A percentile compares a stretch with the other conserved stretches of the same genome.
Conservation (phyloP, 257 asterid genomes). For the Handroanthus guayacan region DNA sequence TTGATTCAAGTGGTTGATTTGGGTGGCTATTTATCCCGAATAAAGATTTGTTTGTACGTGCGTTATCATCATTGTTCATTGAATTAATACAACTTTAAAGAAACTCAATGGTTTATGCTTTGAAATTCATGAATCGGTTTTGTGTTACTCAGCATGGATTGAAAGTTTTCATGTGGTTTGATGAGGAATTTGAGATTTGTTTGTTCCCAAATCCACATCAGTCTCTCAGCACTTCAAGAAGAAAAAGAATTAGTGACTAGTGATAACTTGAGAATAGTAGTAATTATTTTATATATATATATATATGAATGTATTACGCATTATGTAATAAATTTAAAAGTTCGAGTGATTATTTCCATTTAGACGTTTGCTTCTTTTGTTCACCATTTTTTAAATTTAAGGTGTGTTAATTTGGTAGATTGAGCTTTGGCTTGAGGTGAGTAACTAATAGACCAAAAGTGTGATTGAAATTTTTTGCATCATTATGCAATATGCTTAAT, state of each 20-base stretch:
- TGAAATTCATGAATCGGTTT: background rate
- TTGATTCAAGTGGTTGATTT: too few relatives aligned
- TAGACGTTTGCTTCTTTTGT: too few relatives aligned
- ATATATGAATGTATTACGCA: too few relatives aligned
- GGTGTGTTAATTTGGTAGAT: too few relatives aligned
- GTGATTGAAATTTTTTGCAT: too few relatives aligned
- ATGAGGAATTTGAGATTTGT: conserved; percentile 41
- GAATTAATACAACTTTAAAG: conserved; percentile 27
- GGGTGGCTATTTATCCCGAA: conserved; percentile 41
- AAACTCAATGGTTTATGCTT: background rate
- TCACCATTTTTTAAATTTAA: too few relatives aligned
- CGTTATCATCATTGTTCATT: conserved; percentile 41
- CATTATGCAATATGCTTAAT: too few relatives aligned
- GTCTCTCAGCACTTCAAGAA: conserved; percentile 16
- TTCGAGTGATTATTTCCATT: too few relatives aligned
- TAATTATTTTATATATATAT: too few relatives aligned
- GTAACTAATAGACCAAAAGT: too few relatives aligned
- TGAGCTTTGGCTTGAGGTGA: too few relatives aligned
- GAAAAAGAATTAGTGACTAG: conserved; percentile 10
- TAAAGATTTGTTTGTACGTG: conserved; percentile 36
- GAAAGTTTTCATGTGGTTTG: conserved; percentile 32
- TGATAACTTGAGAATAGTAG: background rate
- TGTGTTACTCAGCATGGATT: conserved; percentile 18
- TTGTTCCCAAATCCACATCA: conserved; percentile 44
- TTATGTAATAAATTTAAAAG: too few relatives aligned